Conservation (phyloP, 2,329 filamentous ascomycete species). For the Trichophyton simii region DNA sequence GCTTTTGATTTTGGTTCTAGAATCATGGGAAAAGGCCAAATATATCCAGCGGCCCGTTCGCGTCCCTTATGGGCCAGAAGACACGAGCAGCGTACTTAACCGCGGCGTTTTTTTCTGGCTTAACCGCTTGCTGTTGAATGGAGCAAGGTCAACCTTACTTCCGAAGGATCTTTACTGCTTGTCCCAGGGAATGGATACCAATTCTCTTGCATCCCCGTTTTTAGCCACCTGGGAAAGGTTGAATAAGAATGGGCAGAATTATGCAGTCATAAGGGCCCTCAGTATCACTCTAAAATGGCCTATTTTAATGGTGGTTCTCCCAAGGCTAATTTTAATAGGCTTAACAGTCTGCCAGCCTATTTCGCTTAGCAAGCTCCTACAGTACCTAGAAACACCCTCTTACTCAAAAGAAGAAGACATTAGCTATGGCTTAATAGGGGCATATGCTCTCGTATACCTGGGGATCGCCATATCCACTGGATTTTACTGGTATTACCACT, state of each 20-base stretch:
- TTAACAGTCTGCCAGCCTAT: neutral
- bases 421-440: constrained; percentile 2
- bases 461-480: neutral
- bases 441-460: neutral
- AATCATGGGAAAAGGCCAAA: neutral
- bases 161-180: neutral
- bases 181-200: neutral
- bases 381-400: neutral
- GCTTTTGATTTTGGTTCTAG: neutral
- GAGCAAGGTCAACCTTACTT: neutral
- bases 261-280: neutral
- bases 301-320: neutral
- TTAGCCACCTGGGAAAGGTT: neutral
- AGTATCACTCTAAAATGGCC: neutral
- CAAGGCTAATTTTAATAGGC: neutral
- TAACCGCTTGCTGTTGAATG: neutral
- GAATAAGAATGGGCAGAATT: neutral
- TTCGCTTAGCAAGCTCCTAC: neutral
- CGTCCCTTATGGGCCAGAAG: neutral
- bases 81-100: neutral
- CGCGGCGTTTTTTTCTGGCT: neutral
- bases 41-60: neutral
- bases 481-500: neutral
- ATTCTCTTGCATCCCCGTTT: neutral
- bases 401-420: neutral